Evolutionary conservation across 176 grass and related monocot species (phyloP).

Genomic region (Luzula sylvatica): DNA sequence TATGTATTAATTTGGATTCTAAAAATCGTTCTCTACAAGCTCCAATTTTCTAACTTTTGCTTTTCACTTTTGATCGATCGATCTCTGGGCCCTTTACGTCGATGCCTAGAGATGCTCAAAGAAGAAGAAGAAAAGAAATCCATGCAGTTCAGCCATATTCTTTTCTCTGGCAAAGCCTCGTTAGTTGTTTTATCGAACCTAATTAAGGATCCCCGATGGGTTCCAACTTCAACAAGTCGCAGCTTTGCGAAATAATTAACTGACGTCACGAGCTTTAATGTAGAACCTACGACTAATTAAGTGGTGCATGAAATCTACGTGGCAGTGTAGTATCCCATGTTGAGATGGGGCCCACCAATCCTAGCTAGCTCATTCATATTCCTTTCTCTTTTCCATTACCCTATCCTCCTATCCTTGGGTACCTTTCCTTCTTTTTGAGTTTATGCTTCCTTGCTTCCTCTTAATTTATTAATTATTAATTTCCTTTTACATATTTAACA

Average conservation of each 20-base stretch:
- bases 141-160: too few species aligned
- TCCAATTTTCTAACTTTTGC: conserved; percentile 19
- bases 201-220: too few species aligned
- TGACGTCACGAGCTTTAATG: too few species aligned
- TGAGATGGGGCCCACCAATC: conserved; percentile 23
- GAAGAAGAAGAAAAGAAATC: neutral
- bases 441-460: conserved; percentile 21
- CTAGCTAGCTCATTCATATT: conserved; percentile 11
- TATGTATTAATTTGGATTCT: conserved; percentile 21
- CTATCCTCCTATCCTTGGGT: conserved; percentile 15
- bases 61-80: conserved; percentile 5
- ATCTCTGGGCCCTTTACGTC: conserved; percentile 19
- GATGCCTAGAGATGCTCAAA: conserved; percentile 22
- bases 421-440: conserved; percentile 26
- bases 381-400: conserved; percentile 23
- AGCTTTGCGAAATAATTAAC: too few species aligned
- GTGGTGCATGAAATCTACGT: neutral
- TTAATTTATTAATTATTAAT: neutral
- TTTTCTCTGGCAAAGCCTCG: too few species aligned
- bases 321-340: conserved; percentile 7
- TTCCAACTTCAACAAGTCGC: too few species aligned
- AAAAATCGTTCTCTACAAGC: conserved; percentile 25
- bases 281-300: too few species aligned
- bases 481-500: neutral
- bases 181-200: too few species aligned